Evolutionary conservation across 2,329 filamentous ascomycete genomes (phyloP), one percentile per base, ranked within the genome.

Genomic region (Thermoascus crustaceus): DNA sequence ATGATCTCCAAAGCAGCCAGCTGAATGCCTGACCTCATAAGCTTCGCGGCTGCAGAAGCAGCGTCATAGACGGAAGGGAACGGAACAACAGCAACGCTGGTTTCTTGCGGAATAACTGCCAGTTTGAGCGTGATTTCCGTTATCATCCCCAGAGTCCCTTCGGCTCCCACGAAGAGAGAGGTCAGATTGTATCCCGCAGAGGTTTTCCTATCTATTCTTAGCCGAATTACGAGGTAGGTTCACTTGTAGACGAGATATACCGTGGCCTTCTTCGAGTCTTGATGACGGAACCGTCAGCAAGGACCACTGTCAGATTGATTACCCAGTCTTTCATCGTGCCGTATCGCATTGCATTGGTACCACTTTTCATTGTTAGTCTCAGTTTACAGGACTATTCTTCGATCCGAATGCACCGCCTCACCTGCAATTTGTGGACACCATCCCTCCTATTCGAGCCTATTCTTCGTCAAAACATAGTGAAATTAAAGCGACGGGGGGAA

Each of bases 291-390:
- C 84, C 84, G 49, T 89, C 83, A 7, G 84, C 79, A 18, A 89
- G 71, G 1, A 89, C 84, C 1, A 88, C 81, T 0, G 84, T 89
- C 38, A 89, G 61, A 50, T 87, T 87, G 52, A 89, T 77, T 17
- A 89, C 82, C 82, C 83, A 88, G 50, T 89, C 84, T 54, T 85
- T 86, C 84, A 89, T 89, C 0, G 84, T 88, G 5, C 84, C 84
- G 52, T 89, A 89, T 46, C 78, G 73, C 25, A 87, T 82, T 2
- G 82, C 82, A 50, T 87, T 88, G 0, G 84, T 89, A 2, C 84
- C 84, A n/a, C n/a, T n/a, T n/a, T n/a, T n/a, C n/a, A n/a, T n/a
- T n/a, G n/a, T n/a, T n/a, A n/a, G n/a, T n/a, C n/a, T n/a, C n/a
- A n/a, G n/a, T n/a, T n/a, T n/a, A n/a, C n/a, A n/a, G n/a, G n/a